These are phyloP conservation scores for Colletotrichum cordylinicola DNA, from an alignment of 2,329 filamentous ascomycete species.

Conservation along the genomic window DNA sequence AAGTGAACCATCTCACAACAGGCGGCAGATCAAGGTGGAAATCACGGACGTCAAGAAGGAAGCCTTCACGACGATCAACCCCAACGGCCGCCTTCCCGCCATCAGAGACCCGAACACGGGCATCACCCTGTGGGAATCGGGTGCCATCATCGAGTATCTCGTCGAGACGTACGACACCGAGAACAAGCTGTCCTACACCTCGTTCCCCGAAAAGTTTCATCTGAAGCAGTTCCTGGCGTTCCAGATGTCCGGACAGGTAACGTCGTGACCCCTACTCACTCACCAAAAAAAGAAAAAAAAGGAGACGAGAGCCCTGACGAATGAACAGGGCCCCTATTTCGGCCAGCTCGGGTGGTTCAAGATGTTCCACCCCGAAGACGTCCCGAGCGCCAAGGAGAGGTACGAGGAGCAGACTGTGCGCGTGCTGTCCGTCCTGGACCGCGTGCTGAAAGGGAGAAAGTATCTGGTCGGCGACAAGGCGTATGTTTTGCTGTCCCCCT, in stretches of 20 bases:
- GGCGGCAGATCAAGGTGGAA: conserved; percentile 12
- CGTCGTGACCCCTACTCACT: too few species aligned
- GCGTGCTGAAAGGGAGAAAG: conserved; percentile 36
- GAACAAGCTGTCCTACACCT: conserved; percentile 29
- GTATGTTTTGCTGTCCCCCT: conserved; percentile 25
- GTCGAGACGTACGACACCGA: conserved; percentile 33
- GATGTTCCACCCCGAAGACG: conserved; percentile 28
- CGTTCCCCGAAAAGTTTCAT: conserved; percentile 31
- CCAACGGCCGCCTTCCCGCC: conserved; percentile 39
- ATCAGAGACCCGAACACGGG: conserved; percentile 39
- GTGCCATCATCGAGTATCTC: conserved; percentile 36
- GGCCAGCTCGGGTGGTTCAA: conserved; percentile 46
- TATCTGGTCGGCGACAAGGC: conserved; percentile 40
- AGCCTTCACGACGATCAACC: conserved; percentile 34
- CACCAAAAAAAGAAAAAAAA: neutral
- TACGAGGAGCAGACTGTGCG: conserved; percentile 34
- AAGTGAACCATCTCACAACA: neutral
- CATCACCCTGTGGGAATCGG: conserved; percentile 34
- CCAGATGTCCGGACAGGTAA: conserved; percentile 15
- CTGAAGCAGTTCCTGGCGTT: conserved; percentile 6
- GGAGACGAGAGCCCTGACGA: neutral
- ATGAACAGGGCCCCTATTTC: conserved; percentile 46
- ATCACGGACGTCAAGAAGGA: conserved; percentile 29
- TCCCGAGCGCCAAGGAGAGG: conserved; percentile 33
- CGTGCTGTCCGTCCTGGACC: conserved; percentile 35